A percentile compares a stretch with the other conserved stretches of the same genome.
These are phyloP conservation scores for Plasmodium yoelii DNA, from an alignment of 169 alveolate species.

Conservation along the genomic window DNA sequence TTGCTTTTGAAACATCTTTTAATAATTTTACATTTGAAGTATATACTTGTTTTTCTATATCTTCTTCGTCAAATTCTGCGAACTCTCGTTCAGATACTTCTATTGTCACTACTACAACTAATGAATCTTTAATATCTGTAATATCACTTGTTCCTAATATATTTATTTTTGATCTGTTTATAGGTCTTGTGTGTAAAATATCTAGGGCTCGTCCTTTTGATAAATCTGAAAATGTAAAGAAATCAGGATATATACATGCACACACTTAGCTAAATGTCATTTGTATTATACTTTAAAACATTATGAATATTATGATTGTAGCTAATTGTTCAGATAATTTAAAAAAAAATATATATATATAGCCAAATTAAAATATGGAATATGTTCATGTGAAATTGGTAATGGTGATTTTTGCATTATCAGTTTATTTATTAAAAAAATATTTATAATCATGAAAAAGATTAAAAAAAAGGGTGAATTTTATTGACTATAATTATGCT, in stretches of 20 bases:
- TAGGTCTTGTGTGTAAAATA: conserved; percentile 82
- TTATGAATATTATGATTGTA: too few relatives aligned
- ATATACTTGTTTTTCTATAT: conserved; percentile 81
- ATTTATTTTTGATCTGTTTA: conserved; percentile 80
- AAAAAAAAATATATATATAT: too few relatives aligned
- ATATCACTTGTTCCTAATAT: conserved; percentile 83
- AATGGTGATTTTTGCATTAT: too few relatives aligned
- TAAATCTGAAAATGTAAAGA: conserved; percentile 29
- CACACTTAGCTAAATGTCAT: too few relatives aligned
- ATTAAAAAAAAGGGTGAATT: too few relatives aligned
- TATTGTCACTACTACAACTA: conserved; percentile 84
- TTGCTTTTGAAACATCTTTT: conserved; percentile 80
- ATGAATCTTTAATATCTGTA: conserved; percentile 81
- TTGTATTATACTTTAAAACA: too few relatives aligned
- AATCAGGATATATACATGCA: not conserved
- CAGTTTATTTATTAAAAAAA: too few relatives aligned
- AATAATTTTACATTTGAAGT: conserved; percentile 81
- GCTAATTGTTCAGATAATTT: too few relatives aligned
- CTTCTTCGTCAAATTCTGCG: conserved; percentile 79
- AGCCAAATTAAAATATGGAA: too few relatives aligned
- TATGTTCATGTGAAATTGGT: too few relatives aligned
- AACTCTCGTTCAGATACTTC: conserved; percentile 81
- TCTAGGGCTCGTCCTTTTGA: conserved; percentile 87
- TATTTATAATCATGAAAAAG: too few relatives aligned
- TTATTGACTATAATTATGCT: too few relatives aligned